These are phyloP conservation scores for Annona cherimola DNA, from an alignment of 164 flowering plant genomes.

Conservation along the genomic window DNA sequence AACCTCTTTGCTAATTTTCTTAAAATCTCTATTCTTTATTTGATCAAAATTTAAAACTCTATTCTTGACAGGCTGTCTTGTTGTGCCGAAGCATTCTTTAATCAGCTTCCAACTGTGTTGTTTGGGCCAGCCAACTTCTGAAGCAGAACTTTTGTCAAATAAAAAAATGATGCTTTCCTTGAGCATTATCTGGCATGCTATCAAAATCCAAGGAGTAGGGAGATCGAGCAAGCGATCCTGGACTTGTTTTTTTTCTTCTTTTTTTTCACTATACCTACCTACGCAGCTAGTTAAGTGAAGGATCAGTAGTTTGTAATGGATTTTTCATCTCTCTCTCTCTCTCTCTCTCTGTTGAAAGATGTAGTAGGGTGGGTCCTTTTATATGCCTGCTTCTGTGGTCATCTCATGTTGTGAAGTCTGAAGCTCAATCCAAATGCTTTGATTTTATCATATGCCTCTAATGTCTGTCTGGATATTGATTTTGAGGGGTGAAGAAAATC, in stretches of 20 bases:
- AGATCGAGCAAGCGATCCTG: neutral
- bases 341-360: neutral
- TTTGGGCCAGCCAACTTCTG: neutral
- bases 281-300: neutral
- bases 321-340: neutral
- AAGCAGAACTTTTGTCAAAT: slow-evolving; percentile 5
- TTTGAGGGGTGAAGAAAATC: too few relatives aligned
- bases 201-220: neutral
- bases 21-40: neutral
- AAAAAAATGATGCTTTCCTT: slow-evolving; percentile 1
- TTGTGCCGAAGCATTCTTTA: neutral
- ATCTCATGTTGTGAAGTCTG: neutral
- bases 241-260: neutral
- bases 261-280: neutral
- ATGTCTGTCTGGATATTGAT: too few relatives aligned
- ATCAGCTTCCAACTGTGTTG: neutral
- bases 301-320: neutral
- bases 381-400: neutral
- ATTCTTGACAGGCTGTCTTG: neutral
- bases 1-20: neutral
- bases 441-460: neutral
- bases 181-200: neutral
- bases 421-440: neutral
- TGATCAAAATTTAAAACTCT: neutral
- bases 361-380: neutral